phyloP scores from a whole-genome alignment of 805 yeast genomes.

The Dipodascopsis uninucleata region DNA sequence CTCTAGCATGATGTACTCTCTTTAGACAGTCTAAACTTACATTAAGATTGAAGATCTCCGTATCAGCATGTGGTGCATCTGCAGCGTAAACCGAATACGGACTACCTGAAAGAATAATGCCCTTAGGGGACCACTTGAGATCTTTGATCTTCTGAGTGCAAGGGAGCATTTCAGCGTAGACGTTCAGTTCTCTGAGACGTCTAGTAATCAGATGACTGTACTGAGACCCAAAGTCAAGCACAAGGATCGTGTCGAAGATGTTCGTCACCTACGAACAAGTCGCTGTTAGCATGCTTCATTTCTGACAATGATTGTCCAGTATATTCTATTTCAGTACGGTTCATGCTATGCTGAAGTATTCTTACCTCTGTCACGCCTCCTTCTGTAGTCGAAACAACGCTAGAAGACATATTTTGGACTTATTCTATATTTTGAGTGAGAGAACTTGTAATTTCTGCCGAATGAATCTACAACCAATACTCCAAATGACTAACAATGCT shows the following conservation, averaged over 20 bases:
- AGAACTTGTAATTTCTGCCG: too few relatives aligned
- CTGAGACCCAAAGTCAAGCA: conserved; percentile 97
- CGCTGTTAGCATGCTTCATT: too few relatives aligned
- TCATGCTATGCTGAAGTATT: too few relatives aligned
- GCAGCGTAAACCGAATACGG: conserved; percentile 96
- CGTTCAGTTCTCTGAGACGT: conserved; percentile 95
- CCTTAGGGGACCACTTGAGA: conserved; percentile 90
- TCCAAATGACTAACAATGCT: too few relatives aligned
- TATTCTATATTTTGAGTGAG: too few relatives aligned
- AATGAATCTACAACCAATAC: too few relatives aligned
- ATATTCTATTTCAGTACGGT: too few relatives aligned
- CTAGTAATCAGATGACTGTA: conserved; percentile 95
- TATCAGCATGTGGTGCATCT: conserved; percentile 97
- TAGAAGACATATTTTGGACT: too few relatives aligned
- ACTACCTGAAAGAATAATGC: conserved; percentile 93
- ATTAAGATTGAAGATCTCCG: conserved; percentile 78
- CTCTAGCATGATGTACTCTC: neutral
- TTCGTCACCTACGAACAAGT: conserved; percentile 59
- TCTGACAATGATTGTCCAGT: too few relatives aligned
- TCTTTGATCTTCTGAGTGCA: conserved; percentile 97
- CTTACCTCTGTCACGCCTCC: too few relatives aligned
- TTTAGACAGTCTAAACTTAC: conserved; percentile 36
- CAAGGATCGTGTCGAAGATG: conserved; percentile 94
- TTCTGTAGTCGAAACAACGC: too few relatives aligned
- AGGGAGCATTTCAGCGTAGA: conserved; percentile 98